Evolutionary conservation across 345 rosid genomes (phyloP).

Genomic region (Eucalyptus curtisii): DNA sequence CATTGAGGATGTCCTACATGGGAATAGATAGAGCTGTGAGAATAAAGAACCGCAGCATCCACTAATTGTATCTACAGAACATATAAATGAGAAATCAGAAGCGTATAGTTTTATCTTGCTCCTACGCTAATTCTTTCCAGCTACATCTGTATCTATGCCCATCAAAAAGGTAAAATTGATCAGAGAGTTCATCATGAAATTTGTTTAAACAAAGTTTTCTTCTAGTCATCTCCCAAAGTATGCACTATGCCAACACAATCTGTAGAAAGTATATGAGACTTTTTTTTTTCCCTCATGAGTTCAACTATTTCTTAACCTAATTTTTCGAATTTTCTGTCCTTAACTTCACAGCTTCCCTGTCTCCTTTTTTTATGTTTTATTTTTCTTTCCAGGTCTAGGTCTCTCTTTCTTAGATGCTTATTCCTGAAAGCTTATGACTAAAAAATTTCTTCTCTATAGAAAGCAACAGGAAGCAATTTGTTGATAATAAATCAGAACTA

Average conservation of each 20-base stretch:
- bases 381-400: neutral
- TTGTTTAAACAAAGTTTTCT: neutral
- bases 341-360: neutral
- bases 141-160: neutral
- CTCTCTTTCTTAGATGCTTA: neutral
- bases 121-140: neutral
- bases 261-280: neutral
- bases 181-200: neutral
- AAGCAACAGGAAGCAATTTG: neutral
- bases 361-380: neutral
- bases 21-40: neutral
- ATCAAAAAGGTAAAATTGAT: neutral
- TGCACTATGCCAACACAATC: neutral
- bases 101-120: neutral
- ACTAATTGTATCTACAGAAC: neutral
- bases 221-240: neutral
- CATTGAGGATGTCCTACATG: slow-evolving; percentile 10
- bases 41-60: neutral
- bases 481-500: neutral
- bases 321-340: neutral
- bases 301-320: neutral
- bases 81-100: neutral
- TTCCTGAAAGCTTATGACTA: neutral
- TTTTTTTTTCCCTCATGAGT: neutral
- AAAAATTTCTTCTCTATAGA: neutral